Evolutionary conservation across 176 grass and related monocot species (phyloP), one percentile per base, ranked within the genome.

Genomic region (Hsuehochloa calcarea): DNA sequence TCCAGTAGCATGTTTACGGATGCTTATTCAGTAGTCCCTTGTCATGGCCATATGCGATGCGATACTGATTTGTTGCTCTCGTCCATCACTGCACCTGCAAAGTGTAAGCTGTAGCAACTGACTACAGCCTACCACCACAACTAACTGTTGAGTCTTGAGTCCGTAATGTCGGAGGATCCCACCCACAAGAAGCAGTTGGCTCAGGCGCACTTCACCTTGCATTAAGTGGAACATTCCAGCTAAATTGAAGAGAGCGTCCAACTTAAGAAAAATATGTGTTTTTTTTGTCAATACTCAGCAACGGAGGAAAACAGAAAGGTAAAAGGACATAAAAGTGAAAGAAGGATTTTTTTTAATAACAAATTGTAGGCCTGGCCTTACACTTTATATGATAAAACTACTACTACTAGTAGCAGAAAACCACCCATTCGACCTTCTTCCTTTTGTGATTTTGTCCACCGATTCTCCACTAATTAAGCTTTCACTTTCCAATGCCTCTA

Each of bases 41-140:
- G 20, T 22, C 23, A 54, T 47, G 40, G 29, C 14, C 39, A 49
- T 31, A 13, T 12, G 56, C 6, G 43, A 13, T 12, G 56, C 6
- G 43, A 38, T 60, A 40, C n/a, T 50, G 69, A 62, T 68, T 50
- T 44, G 26, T 75, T 4, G 31, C 65, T 5, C 68, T 81, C 50
- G 10, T 70, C 8, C 68, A 55, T 65, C 70, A 84, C 50, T 25
- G 52, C 52, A 44, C 15, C 40, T 70, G 86, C 80, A 69, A 70
- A 52, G 22, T 50, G 68, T 47, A 61, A 68, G 49, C 39, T 35
- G 45, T 44, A 15, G 10, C 55, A 27, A 52, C 23, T 68, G 22
- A 59, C 41, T 29, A 17, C 29, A 16, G 29, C 61, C 60, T 60
- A 68, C 8, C 19, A 5, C 9, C 52, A 61, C 64, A 55, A 71